phyloP scores from a whole-genome alignment of 495 filamentous ascomycete species.

The Aspergillus diversus region DNA sequence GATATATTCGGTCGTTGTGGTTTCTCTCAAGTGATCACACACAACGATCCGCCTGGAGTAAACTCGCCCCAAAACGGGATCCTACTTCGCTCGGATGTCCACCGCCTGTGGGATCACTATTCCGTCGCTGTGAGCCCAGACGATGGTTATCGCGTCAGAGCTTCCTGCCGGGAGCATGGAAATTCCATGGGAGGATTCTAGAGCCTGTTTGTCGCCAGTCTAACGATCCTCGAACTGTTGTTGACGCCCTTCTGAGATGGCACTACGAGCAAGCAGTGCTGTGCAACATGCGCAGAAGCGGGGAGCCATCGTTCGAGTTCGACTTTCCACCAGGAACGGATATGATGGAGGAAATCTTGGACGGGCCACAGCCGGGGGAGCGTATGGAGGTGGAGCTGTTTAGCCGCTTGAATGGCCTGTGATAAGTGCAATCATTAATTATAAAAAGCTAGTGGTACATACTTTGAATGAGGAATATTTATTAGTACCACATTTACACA shows the following conservation, averaged over 20 bases:
- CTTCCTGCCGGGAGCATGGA: background rate
- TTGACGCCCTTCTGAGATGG: background rate
- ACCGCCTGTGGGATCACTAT: background rate
- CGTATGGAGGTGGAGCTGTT: background rate
- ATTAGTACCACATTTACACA: too few species aligned
- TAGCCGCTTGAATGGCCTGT: too few species aligned
- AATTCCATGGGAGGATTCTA: background rate
- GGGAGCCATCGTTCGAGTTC: background rate
- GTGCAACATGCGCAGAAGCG: background rate
- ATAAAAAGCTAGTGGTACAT: too few species aligned
- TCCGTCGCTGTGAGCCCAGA: background rate
- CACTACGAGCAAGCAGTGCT: conserved; percentile 2
- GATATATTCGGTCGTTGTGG: background rate
- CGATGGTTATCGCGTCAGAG: background rate
- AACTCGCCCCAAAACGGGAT: conserved; percentile 1
- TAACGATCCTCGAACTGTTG: background rate
- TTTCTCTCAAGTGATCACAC: background rate
- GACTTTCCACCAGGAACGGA: background rate
- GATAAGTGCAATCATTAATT: too few species aligned
- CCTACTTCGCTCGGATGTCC: background rate
- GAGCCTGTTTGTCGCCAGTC: background rate
- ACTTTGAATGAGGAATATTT: too few species aligned
- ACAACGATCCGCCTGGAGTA: background rate
- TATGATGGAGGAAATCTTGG: background rate
- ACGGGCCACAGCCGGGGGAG: background rate